Conservation (phyloP, 306 rosid species). For the Corylus avellana region DNA sequence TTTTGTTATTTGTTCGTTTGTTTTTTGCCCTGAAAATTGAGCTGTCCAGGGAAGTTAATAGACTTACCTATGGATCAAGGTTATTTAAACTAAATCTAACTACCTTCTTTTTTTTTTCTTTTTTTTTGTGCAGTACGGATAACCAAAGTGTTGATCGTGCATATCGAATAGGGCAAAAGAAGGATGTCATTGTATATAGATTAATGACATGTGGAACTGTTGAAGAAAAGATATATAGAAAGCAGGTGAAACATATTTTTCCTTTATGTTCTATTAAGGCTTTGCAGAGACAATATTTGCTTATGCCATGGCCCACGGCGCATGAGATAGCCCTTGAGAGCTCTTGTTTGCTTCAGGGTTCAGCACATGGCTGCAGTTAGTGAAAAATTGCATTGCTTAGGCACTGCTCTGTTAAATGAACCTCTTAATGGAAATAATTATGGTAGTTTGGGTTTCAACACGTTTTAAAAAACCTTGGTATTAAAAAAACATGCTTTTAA, state of each 20-base stretch:
- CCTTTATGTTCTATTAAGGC: neutral
- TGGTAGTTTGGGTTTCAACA: neutral
- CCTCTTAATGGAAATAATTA: neutral
- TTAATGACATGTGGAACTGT: conserved; percentile 96
- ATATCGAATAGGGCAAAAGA: conserved; percentile 89
- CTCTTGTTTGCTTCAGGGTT: neutral
- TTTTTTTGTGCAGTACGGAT: conserved; percentile 66
- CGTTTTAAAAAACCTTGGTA: neutral
- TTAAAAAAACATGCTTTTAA: neutral
- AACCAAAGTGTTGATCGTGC: conserved; percentile 98
- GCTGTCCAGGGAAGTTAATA: conserved; percentile 7
- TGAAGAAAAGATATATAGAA: conserved; percentile 93
- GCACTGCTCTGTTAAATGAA: neutral
- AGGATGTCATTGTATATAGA: conserved; percentile 89
- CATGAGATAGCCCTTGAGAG: neutral
- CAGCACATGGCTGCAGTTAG: neutral
- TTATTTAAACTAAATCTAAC: neutral
- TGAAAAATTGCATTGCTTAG: neutral
- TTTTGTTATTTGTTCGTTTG: neutral
- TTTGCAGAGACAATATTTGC: neutral
- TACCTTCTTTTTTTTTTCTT: neutral
- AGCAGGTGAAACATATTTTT: conserved; percentile 59
- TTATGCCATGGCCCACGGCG: neutral
- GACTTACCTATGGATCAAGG: conserved; percentile 13
- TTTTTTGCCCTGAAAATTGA: neutral